Base-by-base conservation (phyloP, 2,329 filamentous ascomycete genomes). In the Penicillium sclerotiorum region DNA sequence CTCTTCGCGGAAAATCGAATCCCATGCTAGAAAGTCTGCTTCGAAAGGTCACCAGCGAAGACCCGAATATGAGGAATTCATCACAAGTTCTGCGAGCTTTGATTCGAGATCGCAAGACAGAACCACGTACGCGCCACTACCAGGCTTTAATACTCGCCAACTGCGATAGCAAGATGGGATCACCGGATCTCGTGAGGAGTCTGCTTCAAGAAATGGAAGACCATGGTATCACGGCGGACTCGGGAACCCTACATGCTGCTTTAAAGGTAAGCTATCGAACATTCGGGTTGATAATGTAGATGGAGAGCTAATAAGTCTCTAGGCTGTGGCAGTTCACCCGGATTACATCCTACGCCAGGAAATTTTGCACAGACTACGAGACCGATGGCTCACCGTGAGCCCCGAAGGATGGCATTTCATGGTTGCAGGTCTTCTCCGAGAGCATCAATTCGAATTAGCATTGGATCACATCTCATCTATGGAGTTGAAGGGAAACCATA, bases 371-470 rank as follows among this genome's bases (percentile, higher is more conserved):
- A 85, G 86, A 48, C 61, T 78, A 39, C 83, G 83, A 61, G 78
- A 83, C 48, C 79, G 83, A 55, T 95, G 90, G 88, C 80, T 88
- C 45, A 73, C 76, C 8, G 73, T 89, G 8, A 83, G 78, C 35
- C 80, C 78, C 9, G 76, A 80, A 6, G 87, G 85, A 8, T 82
- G 81, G 65, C 82, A 88, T 60, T 83, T 82, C 63, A 77, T 95
- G 17, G 80, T 87, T 1, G 73, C 90, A 8, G 90, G 90, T 0
- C 73, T 95, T 51, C 77, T 97, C 28, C 82, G 91, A 17, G 92
- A 96, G 60, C 83, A 85, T 1, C 87, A 95, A 61, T 86, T 90
- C 55, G 94, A 97, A 72, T 75, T 92, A 55, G 92, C 90, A 1
- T 75, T 95, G 50, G 75, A 81, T 44, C 83, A 83, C 57, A 70